Evolutionary conservation across 2,329 filamentous ascomycete species (phyloP).

Genomic region (Grosmannia clavigera): DNA sequence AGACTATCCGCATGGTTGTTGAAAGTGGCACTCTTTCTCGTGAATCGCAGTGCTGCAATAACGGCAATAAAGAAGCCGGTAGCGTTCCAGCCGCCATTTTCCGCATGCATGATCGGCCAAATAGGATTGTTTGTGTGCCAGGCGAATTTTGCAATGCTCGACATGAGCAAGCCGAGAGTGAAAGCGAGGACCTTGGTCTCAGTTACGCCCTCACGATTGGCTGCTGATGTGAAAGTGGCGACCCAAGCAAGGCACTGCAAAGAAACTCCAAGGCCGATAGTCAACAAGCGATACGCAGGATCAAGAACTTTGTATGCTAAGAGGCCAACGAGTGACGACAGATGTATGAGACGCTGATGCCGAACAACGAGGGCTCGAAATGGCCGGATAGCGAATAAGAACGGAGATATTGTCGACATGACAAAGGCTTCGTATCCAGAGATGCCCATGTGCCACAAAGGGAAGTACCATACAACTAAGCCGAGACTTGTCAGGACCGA

Average conservation of each 20-base stretch:
- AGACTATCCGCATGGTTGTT: constrained; percentile 19
- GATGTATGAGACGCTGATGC: constrained; percentile 58
- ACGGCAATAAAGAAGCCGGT: constrained; percentile 65
- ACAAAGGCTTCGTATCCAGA: constrained; percentile 90
- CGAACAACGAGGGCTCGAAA: constrained; percentile 56
- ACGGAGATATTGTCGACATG: constrained; percentile 70
- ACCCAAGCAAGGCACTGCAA: constrained; percentile 77
- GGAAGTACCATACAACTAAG: constrained; percentile 92
- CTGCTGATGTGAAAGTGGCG: constrained; percentile 68
- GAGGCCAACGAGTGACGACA: constrained; percentile 63
- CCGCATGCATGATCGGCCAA: constrained; percentile 85
- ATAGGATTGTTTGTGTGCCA: constrained; percentile 92
- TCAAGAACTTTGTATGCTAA: constrained; percentile 64
- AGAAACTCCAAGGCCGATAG: constrained; percentile 67
- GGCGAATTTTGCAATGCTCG: constrained; percentile 81
- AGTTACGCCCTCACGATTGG: constrained; percentile 59
- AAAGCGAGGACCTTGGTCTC: constrained; percentile 75
- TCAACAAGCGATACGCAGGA: constrained; percentile 65
- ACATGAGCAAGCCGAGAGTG: constrained; percentile 69
- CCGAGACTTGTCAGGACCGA: constrained; percentile 83
- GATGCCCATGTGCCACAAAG: constrained; percentile 97
- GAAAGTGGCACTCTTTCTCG: constrained; percentile 46
- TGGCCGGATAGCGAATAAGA: constrained; percentile 59
- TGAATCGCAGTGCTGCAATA: constrained; percentile 64
- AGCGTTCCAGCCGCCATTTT: constrained; percentile 88